Base-by-base conservation (phyloP, 495 filamentous ascomycete species). In the Aspergillus coremiiformis region DNA sequence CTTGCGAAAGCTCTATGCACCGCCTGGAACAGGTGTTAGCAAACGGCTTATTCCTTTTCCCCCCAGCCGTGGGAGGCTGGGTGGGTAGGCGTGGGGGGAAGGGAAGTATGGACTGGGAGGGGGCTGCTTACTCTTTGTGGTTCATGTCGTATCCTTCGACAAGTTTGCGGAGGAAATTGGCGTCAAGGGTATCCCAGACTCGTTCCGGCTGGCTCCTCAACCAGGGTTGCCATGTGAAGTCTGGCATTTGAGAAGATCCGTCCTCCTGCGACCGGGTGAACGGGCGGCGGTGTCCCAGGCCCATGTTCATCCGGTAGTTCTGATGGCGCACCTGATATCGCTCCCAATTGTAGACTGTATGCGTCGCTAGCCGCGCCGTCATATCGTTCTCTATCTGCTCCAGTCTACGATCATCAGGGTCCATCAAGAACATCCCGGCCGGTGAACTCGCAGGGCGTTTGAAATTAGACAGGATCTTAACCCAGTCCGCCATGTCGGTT, bases 1-100 rank as follows among this genome's bases (percentile, higher is more conserved):
- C 91, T 60, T 95, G 89, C 15, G 87, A 89, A 1, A 89, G 62
- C 44, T 95, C 87, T 45, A 79, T 74, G 48, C 76, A 73, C 19
- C 75, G 70, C 52, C 78, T 82, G 51, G 10, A 39, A 35, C 1
- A 17, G 6, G 15, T 6, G 37, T 51, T 19, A 51, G 33, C n/a
- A 51, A 2, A 5, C n/a, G n/a, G n/a, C 26, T 14, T 22, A 37
- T 15, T 51, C 33, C n/a, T 20, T 19, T 44, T 26, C 43, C 23
- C 23, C 19, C 37, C 21, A 5, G 19, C n/a, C 1, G 19, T 11
- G 37, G 14, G 37, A 5, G 37, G 37, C 15, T 41, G 19, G 37
- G 17, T 4, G 15, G 19, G n/a, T n/a, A n/a, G n/a, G n/a, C n/a
- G n/a, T n/a, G 15, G 17, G 11, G 37, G 37, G 17, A 35, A 15